Evolutionary conservation across 257 asterid species (phyloP).

Genomic region (Nicotiana sylvestris): DNA sequence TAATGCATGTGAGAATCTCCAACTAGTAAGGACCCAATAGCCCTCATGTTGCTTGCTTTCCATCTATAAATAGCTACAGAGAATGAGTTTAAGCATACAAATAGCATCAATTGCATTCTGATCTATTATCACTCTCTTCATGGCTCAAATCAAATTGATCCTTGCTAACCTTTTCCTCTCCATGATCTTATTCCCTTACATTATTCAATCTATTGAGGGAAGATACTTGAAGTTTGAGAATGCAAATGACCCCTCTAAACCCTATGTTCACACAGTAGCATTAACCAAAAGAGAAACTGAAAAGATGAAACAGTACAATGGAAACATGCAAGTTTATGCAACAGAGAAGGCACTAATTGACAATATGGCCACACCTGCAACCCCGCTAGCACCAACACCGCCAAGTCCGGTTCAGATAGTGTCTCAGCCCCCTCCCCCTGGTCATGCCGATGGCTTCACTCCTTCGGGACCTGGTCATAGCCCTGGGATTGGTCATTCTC

Average conservation of each 20-base stretch:
- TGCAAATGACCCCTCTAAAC: conserved; percentile 6
- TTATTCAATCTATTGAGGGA: conserved; percentile 27
- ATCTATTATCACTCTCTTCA: conserved; percentile 4
- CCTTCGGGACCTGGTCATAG: conserved; percentile 21
- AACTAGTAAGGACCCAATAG: conserved; percentile 23
- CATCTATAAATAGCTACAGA: conserved; percentile 38
- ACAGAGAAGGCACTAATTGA: not conserved
- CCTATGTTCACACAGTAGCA: not conserved
- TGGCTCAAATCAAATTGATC: conserved; percentile 36
- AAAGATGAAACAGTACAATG: not conserved
- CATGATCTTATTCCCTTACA: conserved; percentile 24
- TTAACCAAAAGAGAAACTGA: not conserved
- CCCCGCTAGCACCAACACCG: conserved; percentile 20
- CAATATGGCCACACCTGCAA: conserved; percentile 7
- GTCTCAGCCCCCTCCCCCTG: conserved; percentile 35
- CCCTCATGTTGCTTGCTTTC: conserved; percentile 5
- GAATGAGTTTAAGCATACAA: conserved; percentile 22
- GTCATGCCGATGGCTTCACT: conserved; percentile 24
- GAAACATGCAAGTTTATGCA: conserved; percentile 4
- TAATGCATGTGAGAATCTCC: conserved; percentile 29
- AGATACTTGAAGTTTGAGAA: conserved; percentile 27
- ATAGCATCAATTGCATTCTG: not conserved
- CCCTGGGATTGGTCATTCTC: conserved; percentile 32
- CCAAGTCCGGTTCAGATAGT: conserved; percentile 15
- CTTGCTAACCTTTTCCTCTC: conserved; percentile 32